Percentiles rank a stretch among this genome's conserved stretches.
These are phyloP conservation scores for Phaffomyces thermotolerans DNA, from an alignment of 805 yeast species.

Conservation along the genomic window DNA sequence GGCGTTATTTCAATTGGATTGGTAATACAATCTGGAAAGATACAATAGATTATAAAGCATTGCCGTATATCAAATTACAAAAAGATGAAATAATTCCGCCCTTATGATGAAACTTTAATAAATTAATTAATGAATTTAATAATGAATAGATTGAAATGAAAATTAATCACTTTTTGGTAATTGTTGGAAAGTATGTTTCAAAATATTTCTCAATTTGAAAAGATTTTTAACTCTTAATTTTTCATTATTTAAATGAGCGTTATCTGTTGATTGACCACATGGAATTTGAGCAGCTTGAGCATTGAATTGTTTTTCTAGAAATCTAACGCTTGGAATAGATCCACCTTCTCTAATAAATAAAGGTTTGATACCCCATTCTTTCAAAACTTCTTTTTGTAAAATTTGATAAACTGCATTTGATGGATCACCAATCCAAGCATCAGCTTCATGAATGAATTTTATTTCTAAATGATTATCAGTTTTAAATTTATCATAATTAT, in stretches of 20 bases:
- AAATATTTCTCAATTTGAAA: slow-evolving; percentile 61
- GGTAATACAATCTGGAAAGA: slow-evolving; percentile 45
- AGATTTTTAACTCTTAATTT: slow-evolving; percentile 72
- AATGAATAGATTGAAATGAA: not conserved
- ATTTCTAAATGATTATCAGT: slow-evolving; percentile 59
- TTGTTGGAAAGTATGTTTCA: slow-evolving; percentile 25
- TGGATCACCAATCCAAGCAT: slow-evolving; percentile 94
- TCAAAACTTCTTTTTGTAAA: slow-evolving; percentile 50
- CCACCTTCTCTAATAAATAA: slow-evolving; percentile 93
- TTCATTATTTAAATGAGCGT: slow-evolving; percentile 89
- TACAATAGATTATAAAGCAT: slow-evolving; percentile 29
- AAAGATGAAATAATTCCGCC: slow-evolving; percentile 28
- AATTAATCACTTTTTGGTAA: slow-evolving; percentile 13
- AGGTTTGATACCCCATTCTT: slow-evolving; percentile 78
- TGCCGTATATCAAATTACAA: slow-evolving; percentile 27
- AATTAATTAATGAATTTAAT: not conserved
- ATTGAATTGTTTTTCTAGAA: slow-evolving; percentile 68
- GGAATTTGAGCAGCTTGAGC: slow-evolving; percentile 96
- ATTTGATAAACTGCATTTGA: slow-evolving; percentile 64
- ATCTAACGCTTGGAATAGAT: slow-evolving; percentile 84
- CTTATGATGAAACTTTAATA: not conserved
- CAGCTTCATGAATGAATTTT: slow-evolving; percentile 74
- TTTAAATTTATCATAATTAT: slow-evolving; percentile 40
- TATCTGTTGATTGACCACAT: slow-evolving; percentile 91
- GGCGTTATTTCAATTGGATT: slow-evolving; percentile 46